Conservation (phyloP, 192 early-diverging fungal genomes). For the Dissophora globulifera region DNA sequence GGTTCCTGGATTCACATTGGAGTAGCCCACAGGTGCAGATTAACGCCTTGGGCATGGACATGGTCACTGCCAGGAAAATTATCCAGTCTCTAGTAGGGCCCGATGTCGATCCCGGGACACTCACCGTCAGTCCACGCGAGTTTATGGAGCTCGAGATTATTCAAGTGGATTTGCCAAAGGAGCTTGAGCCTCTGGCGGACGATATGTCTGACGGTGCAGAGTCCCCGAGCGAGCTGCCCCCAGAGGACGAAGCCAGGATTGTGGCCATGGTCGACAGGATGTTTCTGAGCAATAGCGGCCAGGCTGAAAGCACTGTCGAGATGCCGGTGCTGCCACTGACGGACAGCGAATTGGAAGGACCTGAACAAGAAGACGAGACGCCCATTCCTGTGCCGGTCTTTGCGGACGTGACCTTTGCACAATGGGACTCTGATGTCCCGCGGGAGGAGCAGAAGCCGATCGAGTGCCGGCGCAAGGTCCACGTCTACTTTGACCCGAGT, state of each 20-base stretch:
- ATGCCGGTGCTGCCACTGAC: neutral
- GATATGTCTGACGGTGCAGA: neutral
- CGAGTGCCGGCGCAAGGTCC: conserved; percentile 21
- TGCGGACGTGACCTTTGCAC: conserved; percentile 22
- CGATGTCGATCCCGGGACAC: neutral
- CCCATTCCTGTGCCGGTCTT: neutral
- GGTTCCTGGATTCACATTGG: conserved; percentile 47
- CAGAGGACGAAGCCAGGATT: conserved; percentile 8
- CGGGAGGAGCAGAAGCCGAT: conserved; percentile 10
- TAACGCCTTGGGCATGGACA: conserved; percentile 39
- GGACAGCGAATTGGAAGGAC: neutral
- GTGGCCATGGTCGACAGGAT: conserved; percentile 36
- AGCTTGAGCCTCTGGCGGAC: neutral
- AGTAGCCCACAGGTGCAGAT: neutral
- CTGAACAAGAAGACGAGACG: neutral
- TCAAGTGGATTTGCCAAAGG: conserved; percentile 5
- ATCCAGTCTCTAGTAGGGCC: conserved; percentile 19
- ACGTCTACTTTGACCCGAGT: conserved; percentile 23
- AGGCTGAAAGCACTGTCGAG: neutral
- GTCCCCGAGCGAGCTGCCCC: neutral
- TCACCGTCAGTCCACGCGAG: conserved; percentile 6
- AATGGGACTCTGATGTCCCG: conserved; percentile 8
- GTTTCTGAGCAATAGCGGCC: neutral
- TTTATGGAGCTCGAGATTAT: conserved; percentile 38
- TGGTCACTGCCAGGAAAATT: conserved; percentile 12